Evolutionary conservation across 345 rosid species (phyloP).

Genomic region (Linum trigynum): DNA sequence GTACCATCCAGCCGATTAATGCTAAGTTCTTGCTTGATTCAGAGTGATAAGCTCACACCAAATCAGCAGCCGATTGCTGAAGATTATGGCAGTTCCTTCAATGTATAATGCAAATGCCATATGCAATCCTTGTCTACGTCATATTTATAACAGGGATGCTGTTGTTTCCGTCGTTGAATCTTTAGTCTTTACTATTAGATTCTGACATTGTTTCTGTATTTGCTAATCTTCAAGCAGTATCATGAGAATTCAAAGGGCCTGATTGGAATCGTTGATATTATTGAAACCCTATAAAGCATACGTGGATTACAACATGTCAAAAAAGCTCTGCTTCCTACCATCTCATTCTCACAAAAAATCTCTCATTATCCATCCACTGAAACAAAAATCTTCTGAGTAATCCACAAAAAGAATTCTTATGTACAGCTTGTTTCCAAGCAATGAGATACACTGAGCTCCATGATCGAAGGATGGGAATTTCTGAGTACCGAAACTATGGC

Average conservation of each 20-base stretch:
- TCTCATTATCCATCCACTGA: neutral
- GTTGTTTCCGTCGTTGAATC: too few relatives aligned
- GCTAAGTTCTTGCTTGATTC: neutral
- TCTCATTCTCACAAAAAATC: too few relatives aligned
- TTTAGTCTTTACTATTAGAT: too few relatives aligned
- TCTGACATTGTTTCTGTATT: too few relatives aligned
- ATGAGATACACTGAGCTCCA: neutral
- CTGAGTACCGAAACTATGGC: neutral
- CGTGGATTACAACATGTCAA: too few relatives aligned
- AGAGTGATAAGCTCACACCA: neutral
- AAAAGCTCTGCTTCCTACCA: neutral
- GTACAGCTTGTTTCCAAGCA: constrained; percentile 23
- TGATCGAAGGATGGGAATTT: too few relatives aligned
- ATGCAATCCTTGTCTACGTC: neutral
- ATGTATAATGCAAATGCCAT: neutral
- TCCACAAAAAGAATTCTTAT: constrained; percentile 12
- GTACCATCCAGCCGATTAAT: neutral
- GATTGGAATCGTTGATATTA: too few relatives aligned
- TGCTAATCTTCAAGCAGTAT: too few relatives aligned
- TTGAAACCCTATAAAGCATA: too few relatives aligned
- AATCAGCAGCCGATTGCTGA: neutral
- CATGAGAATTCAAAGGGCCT: too few relatives aligned
- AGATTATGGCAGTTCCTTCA: neutral
- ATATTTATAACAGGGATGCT: neutral
- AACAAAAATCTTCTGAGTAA: too few relatives aligned